These are phyloP conservation scores for Isoetes engelmannii DNA, from an alignment of 83 land plant genomes.

Conservation along the genomic window DNA sequence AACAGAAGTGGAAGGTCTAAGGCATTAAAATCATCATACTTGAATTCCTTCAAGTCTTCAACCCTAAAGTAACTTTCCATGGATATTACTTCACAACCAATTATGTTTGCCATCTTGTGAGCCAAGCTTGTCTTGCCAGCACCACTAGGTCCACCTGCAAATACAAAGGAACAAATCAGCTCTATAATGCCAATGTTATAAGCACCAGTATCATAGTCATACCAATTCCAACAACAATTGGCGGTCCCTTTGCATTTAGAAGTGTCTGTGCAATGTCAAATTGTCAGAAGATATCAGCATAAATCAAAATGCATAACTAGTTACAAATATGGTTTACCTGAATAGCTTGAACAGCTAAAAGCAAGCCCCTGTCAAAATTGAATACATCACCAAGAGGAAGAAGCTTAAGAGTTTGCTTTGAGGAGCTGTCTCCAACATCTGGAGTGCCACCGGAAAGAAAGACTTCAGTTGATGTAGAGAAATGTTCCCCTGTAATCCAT, in stretches of 20 bases:
- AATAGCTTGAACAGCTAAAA: constrained; percentile 89
- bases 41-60: constrained; percentile 79
- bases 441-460: background rate
- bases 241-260: constrained; percentile 71
- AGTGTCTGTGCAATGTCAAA: constrained; percentile 47
- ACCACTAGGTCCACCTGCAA: constrained; percentile 96
- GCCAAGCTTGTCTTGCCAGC: constrained; percentile 99
- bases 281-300: background rate
- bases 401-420: constrained; percentile 35
- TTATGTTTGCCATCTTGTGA: constrained; percentile 96
- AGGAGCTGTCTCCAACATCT: background rate
- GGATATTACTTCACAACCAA: constrained; percentile 97
- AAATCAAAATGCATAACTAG: background rate
- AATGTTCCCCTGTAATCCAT: constrained; percentile 15
- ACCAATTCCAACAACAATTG: constrained; percentile 88
- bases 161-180: constrained; percentile 2
- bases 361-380: constrained; percentile 94
- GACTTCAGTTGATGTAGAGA: background rate
- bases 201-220: background rate
- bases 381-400: constrained; percentile 89
- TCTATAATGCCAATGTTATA: background rate
- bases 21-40: constrained; percentile 76
- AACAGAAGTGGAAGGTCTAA: constrained; percentile 80
- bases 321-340: constrained; percentile 47
- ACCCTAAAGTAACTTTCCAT: constrained; percentile 88